These are phyloP conservation scores for Linnemannia hyalina DNA, from an alignment of 192 early-diverging fungal species.

Conservation along the genomic window DNA sequence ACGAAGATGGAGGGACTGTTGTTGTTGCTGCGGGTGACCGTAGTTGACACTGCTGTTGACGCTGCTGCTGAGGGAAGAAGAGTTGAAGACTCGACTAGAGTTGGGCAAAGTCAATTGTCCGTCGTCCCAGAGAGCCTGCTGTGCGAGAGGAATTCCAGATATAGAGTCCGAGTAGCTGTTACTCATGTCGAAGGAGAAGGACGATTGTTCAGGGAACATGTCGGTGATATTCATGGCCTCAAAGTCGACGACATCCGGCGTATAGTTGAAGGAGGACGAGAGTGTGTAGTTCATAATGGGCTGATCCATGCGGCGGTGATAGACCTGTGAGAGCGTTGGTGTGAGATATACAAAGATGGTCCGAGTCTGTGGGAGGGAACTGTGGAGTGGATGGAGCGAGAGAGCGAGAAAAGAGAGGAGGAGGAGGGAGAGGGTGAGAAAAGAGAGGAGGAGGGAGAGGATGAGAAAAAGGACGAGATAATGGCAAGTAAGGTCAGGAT, in stretches of 20 bases:
- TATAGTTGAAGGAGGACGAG: conserved; percentile 43
- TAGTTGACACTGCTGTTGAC: conserved; percentile 46
- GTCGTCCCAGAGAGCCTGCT: conserved; percentile 55
- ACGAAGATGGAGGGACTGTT: conserved; percentile 27
- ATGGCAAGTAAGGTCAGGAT: not conserved
- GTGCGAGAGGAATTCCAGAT: conserved; percentile 39
- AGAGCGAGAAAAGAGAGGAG: not conserved
- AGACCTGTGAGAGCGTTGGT: not conserved
- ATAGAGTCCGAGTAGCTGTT: conserved; percentile 48
- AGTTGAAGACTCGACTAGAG: conserved; percentile 22
- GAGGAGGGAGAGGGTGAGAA: not conserved
- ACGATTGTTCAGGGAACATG: conserved; percentile 47
- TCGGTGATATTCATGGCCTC: conserved; percentile 57
- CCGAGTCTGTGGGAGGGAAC: not conserved
- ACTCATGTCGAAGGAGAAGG: conserved; percentile 46
- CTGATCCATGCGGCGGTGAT: not conserved
- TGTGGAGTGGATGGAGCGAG: conserved; percentile 1
- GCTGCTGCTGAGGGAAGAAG: conserved; percentile 44
- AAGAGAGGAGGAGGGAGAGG: not conserved
- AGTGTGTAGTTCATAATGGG: conserved; percentile 18
- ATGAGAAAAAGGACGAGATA: not conserved
- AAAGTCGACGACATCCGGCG: conserved; percentile 46
- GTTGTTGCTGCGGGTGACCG: conserved; percentile 5
- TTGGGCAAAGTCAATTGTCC: conserved; percentile 39
- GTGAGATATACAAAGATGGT: not conserved